phyloP scores from a whole-genome alignment of 306 rosid genomes.

The Castanopsis chinensis region DNA sequence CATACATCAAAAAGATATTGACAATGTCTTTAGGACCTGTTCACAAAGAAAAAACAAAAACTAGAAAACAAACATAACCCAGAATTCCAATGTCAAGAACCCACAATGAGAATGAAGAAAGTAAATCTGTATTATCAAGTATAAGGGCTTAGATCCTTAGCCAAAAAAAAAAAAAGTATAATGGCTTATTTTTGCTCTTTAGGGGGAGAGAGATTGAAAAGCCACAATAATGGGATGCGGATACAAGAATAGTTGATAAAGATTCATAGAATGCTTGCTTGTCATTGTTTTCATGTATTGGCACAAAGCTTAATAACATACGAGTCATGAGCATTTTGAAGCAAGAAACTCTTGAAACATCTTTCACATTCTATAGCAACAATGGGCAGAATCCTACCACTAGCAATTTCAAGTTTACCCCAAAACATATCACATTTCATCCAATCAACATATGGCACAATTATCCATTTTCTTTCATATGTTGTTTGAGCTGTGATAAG shows the following conservation, averaged over 20 bases:
- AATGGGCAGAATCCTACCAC: background rate
- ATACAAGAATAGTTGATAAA: background rate
- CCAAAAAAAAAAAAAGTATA: background rate
- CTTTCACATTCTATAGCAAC: background rate
- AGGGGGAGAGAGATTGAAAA: background rate
- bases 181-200: too few relatives aligned
- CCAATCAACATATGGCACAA: background rate
- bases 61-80: constrained; percentile 10
- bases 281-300: background rate
- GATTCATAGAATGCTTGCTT: background rate
- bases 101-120: background rate
- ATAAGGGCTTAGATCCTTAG: background rate
- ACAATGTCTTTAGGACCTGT: constrained; percentile 11
- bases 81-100: background rate
- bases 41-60: background rate
- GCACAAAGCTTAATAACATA: background rate
- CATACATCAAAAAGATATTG: constrained; percentile 23
- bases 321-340: background rate
- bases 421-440: background rate
- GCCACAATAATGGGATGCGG: background rate
- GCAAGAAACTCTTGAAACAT: background rate
- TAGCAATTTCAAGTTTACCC: background rate
- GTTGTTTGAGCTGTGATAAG: background rate
- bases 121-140: background rate
- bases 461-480: background rate